phyloP scores from a whole-genome alignment of 345 rosid species.

The Hibiscus syriacus region DNA sequence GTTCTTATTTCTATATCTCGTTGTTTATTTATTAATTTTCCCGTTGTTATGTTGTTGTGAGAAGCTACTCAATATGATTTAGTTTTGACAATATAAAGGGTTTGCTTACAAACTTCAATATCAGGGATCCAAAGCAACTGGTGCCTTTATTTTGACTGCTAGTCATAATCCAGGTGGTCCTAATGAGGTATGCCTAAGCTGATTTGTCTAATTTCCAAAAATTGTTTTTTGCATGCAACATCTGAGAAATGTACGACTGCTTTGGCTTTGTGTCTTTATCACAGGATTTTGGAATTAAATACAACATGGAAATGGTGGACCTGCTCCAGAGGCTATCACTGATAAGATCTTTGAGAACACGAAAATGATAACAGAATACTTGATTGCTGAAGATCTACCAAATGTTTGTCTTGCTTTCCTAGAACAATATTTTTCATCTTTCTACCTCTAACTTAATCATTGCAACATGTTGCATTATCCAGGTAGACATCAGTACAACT shows the following conservation, averaged over 20 bases:
- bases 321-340: constrained; percentile 95
- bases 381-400: constrained; percentile 67
- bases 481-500: constrained; percentile 70
- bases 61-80: background rate
- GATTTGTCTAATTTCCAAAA: background rate
- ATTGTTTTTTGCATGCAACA: background rate
- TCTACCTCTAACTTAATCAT: background rate
- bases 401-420: constrained; percentile 36
- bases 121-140: constrained; percentile 93
- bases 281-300: constrained; percentile 98
- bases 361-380: constrained; percentile 78
- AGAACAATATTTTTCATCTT: background rate
- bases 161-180: constrained; percentile 99
- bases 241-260: background rate
- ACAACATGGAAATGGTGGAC: constrained; percentile 99
- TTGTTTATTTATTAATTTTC: background rate
- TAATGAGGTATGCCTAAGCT: constrained; percentile 48
- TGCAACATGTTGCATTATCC: constrained; percentile 11
- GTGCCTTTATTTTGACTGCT: constrained; percentile 95
- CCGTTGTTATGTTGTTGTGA: constrained; percentile 4
- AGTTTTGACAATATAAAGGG: constrained; percentile 13
- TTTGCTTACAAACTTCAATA: constrained; percentile 17
- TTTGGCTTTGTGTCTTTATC: background rate
- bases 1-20: background rate
- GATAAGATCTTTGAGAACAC: constrained; percentile 95